Base-by-base conservation (phyloP, 768 basidiomycete genomes). In the Cyathus striatus region DNA sequence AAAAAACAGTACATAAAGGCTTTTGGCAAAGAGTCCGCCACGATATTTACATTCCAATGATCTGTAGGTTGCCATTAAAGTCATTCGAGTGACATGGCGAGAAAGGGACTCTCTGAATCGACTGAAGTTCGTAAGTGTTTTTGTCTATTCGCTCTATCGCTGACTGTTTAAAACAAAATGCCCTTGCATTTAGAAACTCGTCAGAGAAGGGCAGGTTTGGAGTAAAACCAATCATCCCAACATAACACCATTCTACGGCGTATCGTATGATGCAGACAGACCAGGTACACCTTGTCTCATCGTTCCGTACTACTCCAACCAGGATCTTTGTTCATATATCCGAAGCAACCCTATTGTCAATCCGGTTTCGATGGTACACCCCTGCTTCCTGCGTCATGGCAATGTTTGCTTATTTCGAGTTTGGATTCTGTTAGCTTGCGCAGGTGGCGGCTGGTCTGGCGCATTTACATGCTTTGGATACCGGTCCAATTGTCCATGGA, bases 401-500 rank as follows among this genome's bases (percentile, higher is more conserved):
- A n/a, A n/a, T n/a, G n/a, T n/a, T n/a, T n/a, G n/a, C n/a, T n/a
- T n/a, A n/a, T n/a, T n/a, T n/a, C n/a, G n/a, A n/a, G n/a, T n/a
- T n/a, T n/a, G n/a, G n/a, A n/a, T n/a, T 7, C 9, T 33, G 10
- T 20, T 18, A 53, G 49, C 27, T 45, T 17, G 45, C 41, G 27
- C 44, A 54, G 40, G 39, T 49, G 7, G 45, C 50, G 3, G 34
- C 47, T 12, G 54, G 47, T 23, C 24, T 56, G 34, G 41, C 23
- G 20, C 53, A 56, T 22, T 33, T 56, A 3, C 57, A 55, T 41
- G 30, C 35, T 16, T 34, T 41, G 6, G 40, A 39, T 18, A 53
- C 55, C 3, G 32, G 42, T 20, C 14, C 47, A 9, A 43, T 68
- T 4, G 44, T 66, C 16, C 67, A 69, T 23, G 68, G 63, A 12